Base-by-base conservation (phyloP, 2,329 filamentous ascomycete genomes). In the Incumbomyces lentus region DNA sequence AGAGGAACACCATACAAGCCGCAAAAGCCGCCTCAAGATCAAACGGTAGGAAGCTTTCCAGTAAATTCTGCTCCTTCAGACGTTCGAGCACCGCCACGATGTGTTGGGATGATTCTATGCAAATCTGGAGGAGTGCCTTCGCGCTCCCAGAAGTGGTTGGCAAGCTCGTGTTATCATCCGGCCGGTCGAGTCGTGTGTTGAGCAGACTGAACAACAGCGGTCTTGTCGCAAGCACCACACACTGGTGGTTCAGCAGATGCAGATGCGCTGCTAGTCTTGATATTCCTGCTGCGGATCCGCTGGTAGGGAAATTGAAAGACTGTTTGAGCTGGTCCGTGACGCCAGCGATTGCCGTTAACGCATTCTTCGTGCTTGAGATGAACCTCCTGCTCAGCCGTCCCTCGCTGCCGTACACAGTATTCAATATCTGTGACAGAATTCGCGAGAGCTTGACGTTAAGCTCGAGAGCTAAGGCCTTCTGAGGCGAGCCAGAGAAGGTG, bases 391-490 rank as follows among this genome's bases (percentile, higher is more conserved):
- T 62, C 14, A 65, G 52, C 12, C 62, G 58, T 11, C 63, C 63
- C 44, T 67, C 64, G 8, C 56, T 50, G 10, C 68, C 67, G 49
- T 71, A 71, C 1, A 71, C 64, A 47, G 26, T 17, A 10, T 30
- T 59, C 66, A 57, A 57, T 71, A 72, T 70, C 16, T 67, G 62
- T 1, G 68, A 65, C 31, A 69, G 66, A 12, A 69, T 64, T 33
- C 64, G 63, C 2, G 68, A 68, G 30, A 73, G 58, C 45, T 68
- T 68, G 40, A 73, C 68, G 37, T 73, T 68, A 55, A 73, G 66
- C 10, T 60, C 59, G 13, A 73, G 55, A 1, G 65, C 67, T 14
- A 62, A 57, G n/a, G 61, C 59, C 39, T 64, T 62, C 41, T 69
- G 66, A 12, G 57, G 44, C 11, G 64, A 66, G 18, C 59, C 62